Evolutionary conservation across 164 flowering plant species (phyloP), one percentile per base, ranked within the genome.

Genomic region (Stephania yunnanensis): DNA sequence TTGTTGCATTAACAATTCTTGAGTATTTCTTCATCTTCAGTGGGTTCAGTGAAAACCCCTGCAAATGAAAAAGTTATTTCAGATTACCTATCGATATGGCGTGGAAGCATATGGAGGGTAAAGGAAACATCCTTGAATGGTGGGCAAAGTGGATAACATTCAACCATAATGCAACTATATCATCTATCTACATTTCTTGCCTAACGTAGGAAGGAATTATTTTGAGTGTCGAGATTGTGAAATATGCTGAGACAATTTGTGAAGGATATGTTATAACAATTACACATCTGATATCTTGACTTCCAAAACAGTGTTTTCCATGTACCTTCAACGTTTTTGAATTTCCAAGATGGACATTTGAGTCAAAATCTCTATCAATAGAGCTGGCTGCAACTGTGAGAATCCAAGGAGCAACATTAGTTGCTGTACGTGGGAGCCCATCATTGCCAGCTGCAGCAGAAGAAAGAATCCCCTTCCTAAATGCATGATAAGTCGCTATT

Each of bases 401-500:
- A 46, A 30, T 10, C 72, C 72, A 70, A 46, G 72, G 72, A 46
- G 72, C 15, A n/a, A 22, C 15, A 52, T 70, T 70, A 46, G 29
- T 10, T 19, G 50, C 72, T 2, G 30, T 46, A 25, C 17, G 36
- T 19, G 53, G 58, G 10, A 11, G 72, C 30, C 72, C 12, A 46
- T 46, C 29, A 46, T 70, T 70, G 10, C 72, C 72, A 45, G 52
- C 58, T 7, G 72, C 20, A 10, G 25, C 20, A 3, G 72, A 46
- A 19, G 15, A 10, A 22, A 70, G n/a, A 20, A 85, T 85, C 10
- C 87, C 83, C 8, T 74, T 7, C 29, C 58, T 81, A 82, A 83
- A 81, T 69, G 87, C 87, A 52, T 85, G 84, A 79, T 81, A 83
- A n/a, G 84, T 55, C 11, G 86, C 86, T 53, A 85, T 83, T 4